These are phyloP conservation scores for Taphrina deformans DNA, from an alignment of 1,139 yeast genomes.

Conservation along the genomic window DNA sequence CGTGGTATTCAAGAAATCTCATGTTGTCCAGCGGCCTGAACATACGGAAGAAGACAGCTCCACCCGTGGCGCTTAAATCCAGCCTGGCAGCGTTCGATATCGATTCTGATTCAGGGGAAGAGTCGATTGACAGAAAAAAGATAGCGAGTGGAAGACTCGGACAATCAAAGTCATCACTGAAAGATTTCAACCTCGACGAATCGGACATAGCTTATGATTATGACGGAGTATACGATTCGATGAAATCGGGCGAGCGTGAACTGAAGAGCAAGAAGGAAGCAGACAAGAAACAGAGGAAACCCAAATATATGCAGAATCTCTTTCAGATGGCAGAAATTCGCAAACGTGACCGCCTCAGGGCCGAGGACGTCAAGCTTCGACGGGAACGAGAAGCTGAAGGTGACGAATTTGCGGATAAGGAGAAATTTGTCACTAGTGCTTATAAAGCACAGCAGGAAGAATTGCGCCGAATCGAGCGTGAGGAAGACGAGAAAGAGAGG, in stretches of 20 bases:
- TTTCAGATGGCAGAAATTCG: conserved; percentile 49
- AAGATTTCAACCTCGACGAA: neutral
- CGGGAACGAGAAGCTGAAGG: conserved; percentile 46
- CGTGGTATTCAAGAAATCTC: too few relatives aligned
- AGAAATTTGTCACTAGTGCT: conserved; percentile 51
- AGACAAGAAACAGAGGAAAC: conserved; percentile 40
- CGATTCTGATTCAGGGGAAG: conserved; percentile 11
- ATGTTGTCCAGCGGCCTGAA: conserved; percentile 24
- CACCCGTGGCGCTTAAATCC: neutral
- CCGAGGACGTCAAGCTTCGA: conserved; percentile 44
- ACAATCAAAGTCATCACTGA: conserved; percentile 8
- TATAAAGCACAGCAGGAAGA: conserved; percentile 49
- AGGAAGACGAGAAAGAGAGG: conserved; percentile 42
- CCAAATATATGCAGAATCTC: conserved; percentile 49
- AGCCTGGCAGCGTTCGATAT: neutral
- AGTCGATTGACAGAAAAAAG: neutral
- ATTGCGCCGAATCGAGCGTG: conserved; percentile 40
- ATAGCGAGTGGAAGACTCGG: neutral
- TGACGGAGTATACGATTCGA: conserved; percentile 48
- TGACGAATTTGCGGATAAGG: conserved; percentile 49
- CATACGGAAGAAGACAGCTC: conserved; percentile 11
- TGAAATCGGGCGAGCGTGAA: conserved; percentile 44
- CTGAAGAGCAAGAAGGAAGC: conserved; percentile 17
- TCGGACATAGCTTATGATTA: conserved; percentile 43
- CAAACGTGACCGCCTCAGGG: conserved; percentile 48